phyloP scores from a whole-genome alignment of 179 eudicot species.

The Monotropa hypopitys region DNA sequence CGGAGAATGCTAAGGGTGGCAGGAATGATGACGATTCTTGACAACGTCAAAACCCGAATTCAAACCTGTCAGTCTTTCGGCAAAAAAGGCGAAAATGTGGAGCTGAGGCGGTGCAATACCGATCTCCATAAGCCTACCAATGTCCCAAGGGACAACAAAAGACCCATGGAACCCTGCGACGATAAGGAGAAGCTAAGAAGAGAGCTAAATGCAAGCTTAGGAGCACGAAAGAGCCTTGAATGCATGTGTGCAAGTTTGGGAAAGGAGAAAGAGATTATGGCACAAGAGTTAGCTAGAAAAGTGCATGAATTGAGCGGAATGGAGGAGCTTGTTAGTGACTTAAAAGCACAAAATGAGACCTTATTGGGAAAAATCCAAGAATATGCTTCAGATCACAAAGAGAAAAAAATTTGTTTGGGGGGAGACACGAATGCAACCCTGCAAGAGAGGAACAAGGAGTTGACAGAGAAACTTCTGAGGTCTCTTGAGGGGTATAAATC shows the following conservation, averaged over 20 bases:
- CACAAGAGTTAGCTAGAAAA: slow-evolving; percentile 45
- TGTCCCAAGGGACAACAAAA: slow-evolving; percentile 23
- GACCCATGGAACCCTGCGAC: slow-evolving; percentile 18
- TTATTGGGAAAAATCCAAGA: slow-evolving; percentile 34
- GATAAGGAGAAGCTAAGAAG: slow-evolving; percentile 46
- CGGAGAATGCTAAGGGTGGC: slow-evolving; percentile 53
- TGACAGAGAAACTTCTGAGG: slow-evolving; percentile 47
- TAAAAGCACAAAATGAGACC: slow-evolving; percentile 49
- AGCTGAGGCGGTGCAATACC: slow-evolving; percentile 44
- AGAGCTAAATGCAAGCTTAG: slow-evolving; percentile 37
- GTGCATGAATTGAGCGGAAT: slow-evolving; percentile 56
- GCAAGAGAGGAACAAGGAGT: slow-evolving; percentile 41
- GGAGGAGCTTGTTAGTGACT: slow-evolving; percentile 54
- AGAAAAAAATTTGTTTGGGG: slow-evolving; percentile 1
- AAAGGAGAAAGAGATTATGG: slow-evolving; percentile 71
- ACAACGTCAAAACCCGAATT: slow-evolving; percentile 46
- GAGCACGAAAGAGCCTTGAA: slow-evolving; percentile 61
- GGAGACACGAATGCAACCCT: slow-evolving; percentile 18
- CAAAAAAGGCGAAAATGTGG: slow-evolving; percentile 22
- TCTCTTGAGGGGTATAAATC: slow-evolving; percentile 46
- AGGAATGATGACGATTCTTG: slow-evolving; percentile 72
- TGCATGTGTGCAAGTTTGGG: slow-evolving; percentile 70
- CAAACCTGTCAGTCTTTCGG: slow-evolving; percentile 48
- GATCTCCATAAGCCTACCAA: slow-evolving; percentile 20
- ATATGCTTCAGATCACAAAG: slow-evolving; percentile 22